Evolutionary conservation across 2,329 filamentous ascomycete genomes (phyloP), one percentile per base, ranked within the genome.

Genomic region (Ophiostoma tasmaniense): DNA sequence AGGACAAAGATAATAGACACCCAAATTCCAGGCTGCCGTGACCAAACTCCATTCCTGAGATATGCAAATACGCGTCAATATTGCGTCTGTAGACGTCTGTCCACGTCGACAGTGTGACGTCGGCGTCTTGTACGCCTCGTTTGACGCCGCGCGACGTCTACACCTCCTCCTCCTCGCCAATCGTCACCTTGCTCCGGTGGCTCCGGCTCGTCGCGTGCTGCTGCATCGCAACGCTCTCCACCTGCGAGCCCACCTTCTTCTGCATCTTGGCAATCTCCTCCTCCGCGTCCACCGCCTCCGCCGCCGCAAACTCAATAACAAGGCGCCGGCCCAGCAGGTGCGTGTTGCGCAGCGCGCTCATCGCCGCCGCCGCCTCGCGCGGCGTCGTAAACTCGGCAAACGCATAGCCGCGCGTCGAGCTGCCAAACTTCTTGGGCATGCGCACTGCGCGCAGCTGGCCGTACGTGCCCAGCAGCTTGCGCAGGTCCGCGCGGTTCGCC

Each of bases 241-340:
- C 87, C 81, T 98, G 94, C 71, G 89, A 88, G 71, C 91, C 91
- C 76, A 96, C 90, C 85, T 97, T 99, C 84, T 91, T 91, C 81
- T 96, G 92, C 90, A 99, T 97, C 82, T 92, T 94, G 78, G 91
- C 89, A 77, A 99, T 95, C 81, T 98, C 93, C 79, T 93, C 92
- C 81, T 99, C 95, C 2, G 95, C 89, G 81, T 98, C 93, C 73
- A 95, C 84, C 52, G 91, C 86, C 75, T 98, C 95, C 73, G 90
- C 91, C 75, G 92, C 89, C 52, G 93, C 94, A 80, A 93, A 98
- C 77, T 97, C 92, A 71, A 99, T 84, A 68, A 98, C 92, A 75
- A 99, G 84, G 76, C 90, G 89, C 71, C 95, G 88, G 69, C 95
- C 95, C 69, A 98, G 84, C 76, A 99, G 83, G 85, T 99, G 95